Conservation (phyloP, 495 filamentous ascomycete genomes). For the Lophium mytilinum region DNA sequence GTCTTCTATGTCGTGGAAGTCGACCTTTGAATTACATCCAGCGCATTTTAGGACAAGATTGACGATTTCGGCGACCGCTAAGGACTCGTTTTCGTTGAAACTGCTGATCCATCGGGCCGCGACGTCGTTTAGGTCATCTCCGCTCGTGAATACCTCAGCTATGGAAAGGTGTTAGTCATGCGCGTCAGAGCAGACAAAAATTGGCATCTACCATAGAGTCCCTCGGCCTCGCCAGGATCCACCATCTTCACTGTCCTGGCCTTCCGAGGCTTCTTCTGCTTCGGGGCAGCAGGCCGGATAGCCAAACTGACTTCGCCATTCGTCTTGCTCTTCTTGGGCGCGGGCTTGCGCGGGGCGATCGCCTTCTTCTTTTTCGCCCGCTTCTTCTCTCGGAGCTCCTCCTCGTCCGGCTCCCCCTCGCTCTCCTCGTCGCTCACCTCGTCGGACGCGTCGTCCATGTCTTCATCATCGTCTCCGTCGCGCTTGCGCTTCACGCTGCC, state of each 20-base stretch:
- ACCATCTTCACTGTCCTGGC: conserved; percentile 23
- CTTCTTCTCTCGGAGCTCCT: conserved; percentile 53
- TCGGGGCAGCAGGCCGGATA: conserved; percentile 40
- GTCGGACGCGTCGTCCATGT: conserved; percentile 29
- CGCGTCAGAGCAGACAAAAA: neutral
- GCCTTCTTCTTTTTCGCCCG: conserved; percentile 41
- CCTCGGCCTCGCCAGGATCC: conserved; percentile 46
- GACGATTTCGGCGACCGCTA: conserved; percentile 71
- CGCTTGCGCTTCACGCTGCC: conserved; percentile 51
- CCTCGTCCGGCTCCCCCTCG: conserved; percentile 53
- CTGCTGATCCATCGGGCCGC: conserved; percentile 69
- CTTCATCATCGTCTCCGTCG: conserved; percentile 37
- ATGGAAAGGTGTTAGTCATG: conserved; percentile 17
- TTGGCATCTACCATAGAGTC: conserved; percentile 63
- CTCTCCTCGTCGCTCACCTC: conserved; percentile 48
- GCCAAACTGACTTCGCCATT: conserved; percentile 29
- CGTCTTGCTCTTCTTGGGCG: conserved; percentile 56
- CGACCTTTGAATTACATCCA: conserved; percentile 68
- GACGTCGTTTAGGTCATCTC: conserved; percentile 60
- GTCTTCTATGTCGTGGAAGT: conserved; percentile 71
- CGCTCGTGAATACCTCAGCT: conserved; percentile 78
- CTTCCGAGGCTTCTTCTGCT: conserved; percentile 31
- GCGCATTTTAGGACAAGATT: conserved; percentile 81
- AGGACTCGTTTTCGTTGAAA: conserved; percentile 59
- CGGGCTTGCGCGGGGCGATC: conserved; percentile 45